phyloP scores from a whole-genome alignment of 139 green algal species.

The Chlorella ohadii region DNA sequence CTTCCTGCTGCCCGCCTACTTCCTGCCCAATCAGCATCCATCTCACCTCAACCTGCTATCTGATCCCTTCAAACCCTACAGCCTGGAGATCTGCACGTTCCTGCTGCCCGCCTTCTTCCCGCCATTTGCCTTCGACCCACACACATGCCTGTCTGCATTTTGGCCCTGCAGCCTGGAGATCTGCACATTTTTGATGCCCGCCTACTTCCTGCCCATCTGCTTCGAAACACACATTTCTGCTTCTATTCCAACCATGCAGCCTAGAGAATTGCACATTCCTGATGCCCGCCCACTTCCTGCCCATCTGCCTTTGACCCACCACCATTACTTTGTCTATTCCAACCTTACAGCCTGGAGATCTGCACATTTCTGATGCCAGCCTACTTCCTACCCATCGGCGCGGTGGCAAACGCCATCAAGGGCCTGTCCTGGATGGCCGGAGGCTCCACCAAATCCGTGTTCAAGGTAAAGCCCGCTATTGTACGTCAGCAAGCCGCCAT shows the following conservation, averaged over 20 bases:
- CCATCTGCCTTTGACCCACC: too few relatives aligned
- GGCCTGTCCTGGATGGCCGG: constrained; percentile 77
- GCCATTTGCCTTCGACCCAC: too few relatives aligned
- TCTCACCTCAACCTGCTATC: too few relatives aligned
- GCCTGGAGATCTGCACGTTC: neutral
- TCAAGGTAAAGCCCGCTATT: constrained; percentile 66
- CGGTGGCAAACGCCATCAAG: constrained; percentile 76
- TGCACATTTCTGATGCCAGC: constrained; percentile 59
- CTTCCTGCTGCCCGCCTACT: constrained; percentile 58
- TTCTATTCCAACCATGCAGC: too few relatives aligned
- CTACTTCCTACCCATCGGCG: constrained; percentile 70
- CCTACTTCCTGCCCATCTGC: too few relatives aligned
- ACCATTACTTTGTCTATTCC: neutral
- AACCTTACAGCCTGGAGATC: constrained; percentile 60
- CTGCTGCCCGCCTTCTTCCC: too few relatives aligned
- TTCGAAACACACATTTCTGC: too few relatives aligned
- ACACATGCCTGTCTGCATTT: too few relatives aligned
- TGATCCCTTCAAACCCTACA: too few relatives aligned
- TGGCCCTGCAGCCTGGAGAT: too few relatives aligned
- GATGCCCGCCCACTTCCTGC: constrained; percentile 54
- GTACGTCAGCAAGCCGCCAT: too few relatives aligned
- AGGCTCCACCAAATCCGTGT: constrained; percentile 67
- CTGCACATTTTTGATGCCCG: neutral
- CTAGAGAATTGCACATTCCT: neutral
- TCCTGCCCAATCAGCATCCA: constrained; percentile 57